A percentile compares a stretch with the other conserved stretches of the same genome.
phyloP scores from a whole-genome alignment of 176 grass and related monocot species.

The Aegilops sharonensis region DNA sequence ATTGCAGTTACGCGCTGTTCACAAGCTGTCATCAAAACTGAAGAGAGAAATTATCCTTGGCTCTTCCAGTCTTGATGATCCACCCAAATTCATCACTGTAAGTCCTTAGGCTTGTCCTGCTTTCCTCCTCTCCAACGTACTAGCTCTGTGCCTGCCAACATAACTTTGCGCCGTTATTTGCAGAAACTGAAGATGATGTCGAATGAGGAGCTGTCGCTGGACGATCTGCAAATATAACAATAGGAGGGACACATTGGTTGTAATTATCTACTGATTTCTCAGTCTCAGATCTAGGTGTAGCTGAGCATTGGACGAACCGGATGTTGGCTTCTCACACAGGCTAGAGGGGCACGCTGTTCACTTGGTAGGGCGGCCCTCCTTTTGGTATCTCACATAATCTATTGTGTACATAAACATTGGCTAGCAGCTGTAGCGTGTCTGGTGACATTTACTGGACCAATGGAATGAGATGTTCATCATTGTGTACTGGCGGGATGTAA shows the following conservation, averaged over 20 bases:
- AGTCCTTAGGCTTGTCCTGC: neutral
- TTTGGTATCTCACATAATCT: neutral
- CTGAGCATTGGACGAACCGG: neutral
- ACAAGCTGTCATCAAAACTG: conserved; percentile 77
- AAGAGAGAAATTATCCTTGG: conserved; percentile 85
- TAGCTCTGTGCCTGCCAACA: conserved; percentile 4
- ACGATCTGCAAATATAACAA: conserved; percentile 74
- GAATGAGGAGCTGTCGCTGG: conserved; percentile 60
- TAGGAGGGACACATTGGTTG: neutral
- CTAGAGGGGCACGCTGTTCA: neutral
- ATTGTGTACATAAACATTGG: conserved; percentile 23
- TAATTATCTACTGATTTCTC: conserved; percentile 13
- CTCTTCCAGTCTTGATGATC: conserved; percentile 82
- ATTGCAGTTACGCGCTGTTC: conserved; percentile 57
- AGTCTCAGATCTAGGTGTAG: neutral
- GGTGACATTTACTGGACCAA: neutral
- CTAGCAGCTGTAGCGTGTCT: neutral
- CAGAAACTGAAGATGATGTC: conserved; percentile 90
- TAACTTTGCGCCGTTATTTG: conserved; percentile 17
- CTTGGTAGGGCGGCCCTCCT: neutral
- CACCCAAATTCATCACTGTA: conserved; percentile 79
- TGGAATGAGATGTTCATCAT: neutral
- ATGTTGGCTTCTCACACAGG: neutral
- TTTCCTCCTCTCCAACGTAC: neutral
- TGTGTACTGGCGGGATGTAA: neutral